Conservation (phyloP, 345 rosid genomes). For the Iberis pinnata region DNA sequence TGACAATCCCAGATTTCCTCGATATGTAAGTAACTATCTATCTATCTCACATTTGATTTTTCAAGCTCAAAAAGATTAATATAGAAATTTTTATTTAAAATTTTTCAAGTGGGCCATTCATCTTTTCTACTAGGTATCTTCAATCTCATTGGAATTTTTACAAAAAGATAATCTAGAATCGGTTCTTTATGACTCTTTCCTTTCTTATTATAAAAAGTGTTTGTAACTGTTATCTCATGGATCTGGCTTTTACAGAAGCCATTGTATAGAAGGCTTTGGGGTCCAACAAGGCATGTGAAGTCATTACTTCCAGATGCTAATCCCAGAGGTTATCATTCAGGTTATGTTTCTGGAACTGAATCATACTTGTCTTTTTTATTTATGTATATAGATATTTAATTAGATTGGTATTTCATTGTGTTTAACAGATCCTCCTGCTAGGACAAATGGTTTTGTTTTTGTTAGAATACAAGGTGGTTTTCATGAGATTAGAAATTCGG, state of each 20-base stretch:
- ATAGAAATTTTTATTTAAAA: background rate
- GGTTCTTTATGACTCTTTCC: slow-evolving; percentile 8
- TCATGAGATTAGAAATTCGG: slow-evolving; percentile 95
- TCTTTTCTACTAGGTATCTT: slow-evolving; percentile 23
- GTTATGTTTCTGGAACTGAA: slow-evolving; percentile 26
- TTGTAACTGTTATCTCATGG: too few relatives aligned
- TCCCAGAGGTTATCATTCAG: slow-evolving; percentile 73
- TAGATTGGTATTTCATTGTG: background rate
- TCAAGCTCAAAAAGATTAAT: slow-evolving; percentile 8
- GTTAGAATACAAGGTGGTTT: slow-evolving; percentile 97
- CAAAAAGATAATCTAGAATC: too few relatives aligned
- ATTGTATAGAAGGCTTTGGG: slow-evolving; percentile 77
- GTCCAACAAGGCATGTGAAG: slow-evolving; percentile 66
- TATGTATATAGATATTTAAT: too few relatives aligned
- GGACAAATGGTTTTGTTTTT: slow-evolving; percentile 68
- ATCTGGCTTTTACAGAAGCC: slow-evolving; percentile 52
- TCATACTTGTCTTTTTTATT: background rate
- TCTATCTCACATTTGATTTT: background rate
- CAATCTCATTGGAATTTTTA: background rate
- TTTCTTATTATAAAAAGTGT: slow-evolving; percentile 1
- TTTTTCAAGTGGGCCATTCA: slow-evolving; percentile 27
- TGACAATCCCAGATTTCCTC: slow-evolving; percentile 45
- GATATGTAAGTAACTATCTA: slow-evolving; percentile 37
- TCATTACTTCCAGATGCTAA: slow-evolving; percentile 72
- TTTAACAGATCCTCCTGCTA: slow-evolving; percentile 48